These are phyloP conservation scores for Kwoniella botswanensis DNA, from an alignment of 768 basidiomycete species.

Conservation along the genomic window DNA sequence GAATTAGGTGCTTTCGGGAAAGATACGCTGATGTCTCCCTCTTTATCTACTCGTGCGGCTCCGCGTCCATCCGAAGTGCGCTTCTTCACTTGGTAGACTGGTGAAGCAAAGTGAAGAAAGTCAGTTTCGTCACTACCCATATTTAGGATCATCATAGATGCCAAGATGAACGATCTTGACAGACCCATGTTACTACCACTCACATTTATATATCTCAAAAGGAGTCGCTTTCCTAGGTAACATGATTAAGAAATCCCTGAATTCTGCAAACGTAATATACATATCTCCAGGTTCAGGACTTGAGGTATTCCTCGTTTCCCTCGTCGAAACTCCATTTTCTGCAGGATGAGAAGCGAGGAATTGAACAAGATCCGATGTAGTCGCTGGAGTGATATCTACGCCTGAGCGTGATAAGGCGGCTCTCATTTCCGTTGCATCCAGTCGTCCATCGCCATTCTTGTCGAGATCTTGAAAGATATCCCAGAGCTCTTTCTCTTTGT, in stretches of 20 bases:
- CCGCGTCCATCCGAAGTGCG: conserved; percentile 69
- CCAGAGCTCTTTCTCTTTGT: conserved; percentile 73
- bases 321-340: conserved; percentile 10
- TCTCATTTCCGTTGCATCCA: conserved; percentile 71
- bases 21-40: conserved; percentile 67
- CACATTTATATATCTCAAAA: conserved; percentile 73
- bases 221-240: conserved; percentile 80
- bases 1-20: conserved; percentile 50
- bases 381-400: conserved; percentile 70
- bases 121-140: neutral
- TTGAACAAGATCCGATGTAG: conserved; percentile 79
- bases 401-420: conserved; percentile 75
- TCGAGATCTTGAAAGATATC: conserved; percentile 89
- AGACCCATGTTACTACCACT: conserved; percentile 42
- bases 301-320: conserved; percentile 6
- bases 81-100: conserved; percentile 59
- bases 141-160: too few species aligned
- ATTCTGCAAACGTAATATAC: conserved; percentile 78
- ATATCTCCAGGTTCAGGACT: conserved; percentile 62
- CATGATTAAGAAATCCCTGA: conserved; percentile 86
- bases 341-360: conserved; percentile 69
- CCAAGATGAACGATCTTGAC: neutral
- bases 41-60: conserved; percentile 81
- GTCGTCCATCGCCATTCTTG: conserved; percentile 80
- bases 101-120: neutral